Percentiles rank a stretch among this genome's conserved stretches.
Evolutionary conservation across 1,139 yeast species (phyloP).

Genomic region (Candida neerlandica): DNA sequence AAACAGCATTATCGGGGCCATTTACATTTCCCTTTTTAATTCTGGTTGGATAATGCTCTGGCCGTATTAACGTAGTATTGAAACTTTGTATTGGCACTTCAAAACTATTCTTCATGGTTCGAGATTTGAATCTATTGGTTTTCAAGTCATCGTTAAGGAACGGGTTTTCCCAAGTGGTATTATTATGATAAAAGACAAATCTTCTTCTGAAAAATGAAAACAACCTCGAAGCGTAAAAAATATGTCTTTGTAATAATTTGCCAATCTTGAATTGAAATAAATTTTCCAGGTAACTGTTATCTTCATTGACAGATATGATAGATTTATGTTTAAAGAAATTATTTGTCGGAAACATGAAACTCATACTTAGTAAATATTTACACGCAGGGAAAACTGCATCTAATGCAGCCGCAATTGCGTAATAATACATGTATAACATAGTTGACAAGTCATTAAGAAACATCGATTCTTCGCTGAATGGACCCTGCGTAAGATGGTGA

Average conservation of each 20-base stretch:
- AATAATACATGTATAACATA: constrained; percentile 28
- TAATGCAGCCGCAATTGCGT: constrained; percentile 26
- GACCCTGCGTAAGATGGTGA: constrained; percentile 1
- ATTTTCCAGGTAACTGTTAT: constrained; percentile 16
- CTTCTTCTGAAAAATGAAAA: constrained; percentile 30
- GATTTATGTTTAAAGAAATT: constrained; percentile 16
- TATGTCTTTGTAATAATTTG: constrained; percentile 27
- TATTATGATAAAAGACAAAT: constrained; percentile 20
- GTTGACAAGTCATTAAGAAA: constrained; percentile 23
- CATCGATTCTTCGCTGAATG: constrained; percentile 14
- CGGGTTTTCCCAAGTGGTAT: constrained; percentile 24
- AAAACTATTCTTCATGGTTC: constrained; percentile 20
- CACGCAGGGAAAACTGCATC: constrained; percentile 30
- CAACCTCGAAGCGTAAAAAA: constrained; percentile 29
- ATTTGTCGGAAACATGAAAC: constrained; percentile 23
- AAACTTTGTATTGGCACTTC: constrained; percentile 32
- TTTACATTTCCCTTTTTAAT: constrained; percentile 1
- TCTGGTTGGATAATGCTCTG: constrained; percentile 35
- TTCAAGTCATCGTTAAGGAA: constrained; percentile 14
- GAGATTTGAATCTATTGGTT: constrained; percentile 18
- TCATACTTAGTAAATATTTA: constrained; percentile 26
- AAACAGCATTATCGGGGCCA: constrained; percentile 11
- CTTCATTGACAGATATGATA: constrained; percentile 17
- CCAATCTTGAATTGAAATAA: constrained; percentile 15
- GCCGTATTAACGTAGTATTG: constrained; percentile 31